A percentile compares a stretch with the other conserved stretches of the same genome.
Conservation (phyloP, 148 eudicot species). For the Rhododendron griersonianum region DNA sequence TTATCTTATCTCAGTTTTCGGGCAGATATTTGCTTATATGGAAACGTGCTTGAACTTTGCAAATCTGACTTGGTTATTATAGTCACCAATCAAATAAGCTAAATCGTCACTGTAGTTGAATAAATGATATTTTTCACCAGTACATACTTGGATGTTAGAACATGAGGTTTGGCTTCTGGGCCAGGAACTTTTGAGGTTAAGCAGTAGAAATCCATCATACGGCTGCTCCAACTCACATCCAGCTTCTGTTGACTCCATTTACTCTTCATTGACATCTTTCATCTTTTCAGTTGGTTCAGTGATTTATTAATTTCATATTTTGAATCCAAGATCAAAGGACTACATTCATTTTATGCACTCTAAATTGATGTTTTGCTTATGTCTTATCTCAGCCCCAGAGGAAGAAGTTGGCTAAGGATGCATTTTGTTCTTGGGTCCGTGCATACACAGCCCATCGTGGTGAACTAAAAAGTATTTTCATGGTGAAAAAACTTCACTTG, state of each 20-base stretch:
- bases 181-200: neutral
- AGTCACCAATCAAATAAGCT: neutral
- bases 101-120: neutral
- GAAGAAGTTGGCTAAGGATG: conserved; percentile 63
- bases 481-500: conserved; percentile 82
- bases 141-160: neutral
- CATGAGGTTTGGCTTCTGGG: neutral
- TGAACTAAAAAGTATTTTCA: conserved; percentile 79
- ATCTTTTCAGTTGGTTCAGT: neutral
- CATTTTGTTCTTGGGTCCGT: conserved; percentile 88
- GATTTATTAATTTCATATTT: neutral
- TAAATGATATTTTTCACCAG: neutral
- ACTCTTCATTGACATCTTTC: neutral
- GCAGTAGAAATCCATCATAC: neutral
- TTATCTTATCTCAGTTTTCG: neutral
- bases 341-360: neutral
- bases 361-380: conserved; percentile 4
- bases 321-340: too few species aligned
- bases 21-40: neutral
- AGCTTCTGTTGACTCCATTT: neutral
- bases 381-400: conserved; percentile 40
- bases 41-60: neutral
- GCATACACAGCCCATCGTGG: conserved; percentile 95
- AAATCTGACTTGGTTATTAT: neutral
- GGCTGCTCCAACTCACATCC: neutral